Evolutionary conservation across 768 basidiomycete genomes (phyloP).

Genomic region (Tylopilus sp.): DNA sequence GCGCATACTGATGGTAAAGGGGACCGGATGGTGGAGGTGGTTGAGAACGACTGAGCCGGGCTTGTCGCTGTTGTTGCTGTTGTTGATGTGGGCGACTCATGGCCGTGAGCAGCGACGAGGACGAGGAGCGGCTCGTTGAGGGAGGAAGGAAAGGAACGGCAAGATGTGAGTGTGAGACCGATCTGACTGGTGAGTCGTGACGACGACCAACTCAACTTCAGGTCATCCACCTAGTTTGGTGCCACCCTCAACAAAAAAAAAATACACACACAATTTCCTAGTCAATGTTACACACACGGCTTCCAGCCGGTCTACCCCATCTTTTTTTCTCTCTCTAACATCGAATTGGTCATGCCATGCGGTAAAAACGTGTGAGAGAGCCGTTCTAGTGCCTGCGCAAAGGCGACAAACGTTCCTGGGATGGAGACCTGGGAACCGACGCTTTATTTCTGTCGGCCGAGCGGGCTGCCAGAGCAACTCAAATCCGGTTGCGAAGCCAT

Average conservation of each 20-base stretch:
- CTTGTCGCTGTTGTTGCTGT: constrained; percentile 38
- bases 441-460: neutral
- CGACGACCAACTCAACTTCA: neutral
- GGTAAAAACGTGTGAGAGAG: constrained; percentile 7
- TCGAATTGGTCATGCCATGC: constrained; percentile 1
- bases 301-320: constrained; percentile 9
- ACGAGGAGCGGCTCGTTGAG: constrained; percentile 2
- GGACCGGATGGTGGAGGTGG: constrained; percentile 28
- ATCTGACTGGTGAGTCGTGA: neutral
- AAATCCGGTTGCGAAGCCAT: neutral
- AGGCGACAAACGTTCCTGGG: neutral
- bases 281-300: neutral
- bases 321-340: neutral
- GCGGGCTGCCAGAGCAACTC: constrained; percentile 2
- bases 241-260: neutral
- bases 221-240: constrained; percentile 18
- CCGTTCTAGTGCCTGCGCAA: neutral
- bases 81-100: constrained; percentile 43
- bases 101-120: neutral
- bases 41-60: constrained; percentile 30
- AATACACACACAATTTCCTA: neutral
- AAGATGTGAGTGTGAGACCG: constrained; percentile 13
- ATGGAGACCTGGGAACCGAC: constrained; percentile 1
- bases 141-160: constrained; percentile 18
- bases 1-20: constrained; percentile 31